phyloP scores from a whole-genome alignment of 1,284 basidiomycete species.

The Fomitiporia mediterranea region DNA sequence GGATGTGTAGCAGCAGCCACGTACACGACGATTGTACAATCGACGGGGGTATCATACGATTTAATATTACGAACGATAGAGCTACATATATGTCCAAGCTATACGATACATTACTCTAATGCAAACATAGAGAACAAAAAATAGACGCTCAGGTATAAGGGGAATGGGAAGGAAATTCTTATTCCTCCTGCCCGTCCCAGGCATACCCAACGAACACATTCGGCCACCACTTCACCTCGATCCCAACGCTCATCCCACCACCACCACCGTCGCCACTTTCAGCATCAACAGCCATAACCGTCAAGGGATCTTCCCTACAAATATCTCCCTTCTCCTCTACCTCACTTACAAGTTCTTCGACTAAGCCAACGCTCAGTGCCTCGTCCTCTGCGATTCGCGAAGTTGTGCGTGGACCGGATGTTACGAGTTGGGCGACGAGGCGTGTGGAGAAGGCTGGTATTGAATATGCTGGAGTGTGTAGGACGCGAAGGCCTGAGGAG shows the following conservation, averaged over 20 bases:
- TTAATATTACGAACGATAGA: too few species aligned
- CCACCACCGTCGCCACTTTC: not conserved
- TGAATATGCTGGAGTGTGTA: constrained; percentile 79
- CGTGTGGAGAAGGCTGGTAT: constrained; percentile 62
- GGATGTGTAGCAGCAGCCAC: too few species aligned
- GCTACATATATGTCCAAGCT: too few species aligned
- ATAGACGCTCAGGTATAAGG: too few species aligned
- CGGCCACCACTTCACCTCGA: constrained; percentile 20
- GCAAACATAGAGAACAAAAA: too few species aligned
- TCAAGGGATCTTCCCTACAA: constrained; percentile 61
- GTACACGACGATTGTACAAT: too few species aligned
- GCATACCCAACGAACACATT: constrained; percentile 17
- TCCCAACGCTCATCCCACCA: not conserved
- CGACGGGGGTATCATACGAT: too few species aligned
- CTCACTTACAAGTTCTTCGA: constrained; percentile 68
- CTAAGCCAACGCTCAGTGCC: constrained; percentile 63
- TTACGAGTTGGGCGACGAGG: constrained; percentile 48
- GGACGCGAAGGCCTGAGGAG: constrained; percentile 66
- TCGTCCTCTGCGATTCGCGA: constrained; percentile 68
- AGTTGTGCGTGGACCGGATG: constrained; percentile 46
- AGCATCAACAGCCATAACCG: not conserved
- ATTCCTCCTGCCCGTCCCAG: constrained; percentile 19
- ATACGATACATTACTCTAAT: too few species aligned
- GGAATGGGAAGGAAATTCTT: too few species aligned
- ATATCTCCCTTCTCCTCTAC: constrained; percentile 65